phyloP scores from a whole-genome alignment of 495 filamentous ascomycete species.

The Aspergillus leporis region DNA sequence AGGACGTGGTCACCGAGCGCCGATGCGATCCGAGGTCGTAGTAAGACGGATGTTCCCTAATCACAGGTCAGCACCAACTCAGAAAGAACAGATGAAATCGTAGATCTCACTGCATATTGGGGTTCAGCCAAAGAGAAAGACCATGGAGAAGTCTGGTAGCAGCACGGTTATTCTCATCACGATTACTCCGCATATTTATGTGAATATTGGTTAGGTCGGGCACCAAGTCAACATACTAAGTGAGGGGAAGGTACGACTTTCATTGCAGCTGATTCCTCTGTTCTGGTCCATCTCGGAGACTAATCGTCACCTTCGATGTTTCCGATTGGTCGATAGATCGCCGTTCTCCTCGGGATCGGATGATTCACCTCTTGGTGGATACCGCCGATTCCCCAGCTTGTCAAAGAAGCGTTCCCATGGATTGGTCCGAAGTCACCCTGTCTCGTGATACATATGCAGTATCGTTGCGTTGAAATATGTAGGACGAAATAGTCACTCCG shows the following conservation, averaged over 20 bases:
- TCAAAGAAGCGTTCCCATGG: no score
- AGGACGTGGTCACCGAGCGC: slow-evolving; percentile 4
- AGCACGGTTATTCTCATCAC: background rate
- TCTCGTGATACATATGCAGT: no score
- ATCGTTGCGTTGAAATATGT: no score
- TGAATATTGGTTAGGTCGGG: background rate
- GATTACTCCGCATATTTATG: background rate
- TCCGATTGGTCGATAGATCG: background rate
- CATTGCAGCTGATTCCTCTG: background rate
- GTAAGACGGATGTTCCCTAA: background rate
- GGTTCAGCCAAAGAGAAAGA: background rate
- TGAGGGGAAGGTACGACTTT: background rate
- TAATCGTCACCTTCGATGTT: background rate
- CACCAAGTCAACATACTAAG: background rate
- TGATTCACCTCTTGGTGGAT: background rate
- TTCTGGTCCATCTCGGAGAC: background rate
- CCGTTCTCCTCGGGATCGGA: background rate
- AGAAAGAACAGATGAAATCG: background rate
- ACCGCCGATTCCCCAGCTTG: background rate
- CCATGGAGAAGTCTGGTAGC: background rate
- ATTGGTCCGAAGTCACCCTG: no score
- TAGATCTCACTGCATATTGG: background rate
- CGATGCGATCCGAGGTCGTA: slow-evolving; percentile 11
- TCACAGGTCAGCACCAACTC: background rate
- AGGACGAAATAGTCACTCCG: no score